Base-by-base conservation (phyloP, 1,284 basidiomycete genomes). In the Takashimella tepidaria region DNA sequence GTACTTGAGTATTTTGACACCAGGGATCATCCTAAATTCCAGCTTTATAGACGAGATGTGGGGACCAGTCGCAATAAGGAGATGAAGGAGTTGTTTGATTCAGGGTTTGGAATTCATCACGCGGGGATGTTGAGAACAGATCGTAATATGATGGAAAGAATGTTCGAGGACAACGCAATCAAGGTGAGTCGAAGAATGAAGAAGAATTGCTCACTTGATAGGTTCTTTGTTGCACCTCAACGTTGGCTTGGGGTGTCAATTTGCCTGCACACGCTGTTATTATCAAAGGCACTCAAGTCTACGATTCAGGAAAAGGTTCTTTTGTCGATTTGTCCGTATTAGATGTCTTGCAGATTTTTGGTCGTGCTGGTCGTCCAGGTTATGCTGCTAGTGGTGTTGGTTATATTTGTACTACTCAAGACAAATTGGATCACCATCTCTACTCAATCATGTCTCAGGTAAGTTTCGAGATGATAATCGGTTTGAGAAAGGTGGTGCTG, bases 231-330 rank as follows among this genome's bases (percentile, higher is more conserved):
- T 98, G 96, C 79, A 99, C 96, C 2, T 92, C 96, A 2, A 99
- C 96, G 0, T 80, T 99, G 27, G 96, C 96, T 1, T 99, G 96
- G 96, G 96, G 96, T 79, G 96, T 99, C 66, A 99, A 99, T 74
- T 78, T 99, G 66, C 96, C 96, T 41, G 96, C 96, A 4, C 97
- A 98, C 76, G 96, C 96, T 53, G 91, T 93, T 54, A 79, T 99
- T 61, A 99, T 99, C 79, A 99, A 98, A 76, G 96, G 96, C 13
- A 99, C 96, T 0, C 89, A 98, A 65, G 82, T 99, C 2, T 99
- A 98, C 71, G 89, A 98, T 67, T 88, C 87, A 56, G 80, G 83
- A 5, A 88, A 86, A 67, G 92, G 93, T 62, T 79, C 87, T 6
- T 97, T 98, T 66, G 86, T 90, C 50, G 93, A 99, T 72, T 81